phyloP scores from a whole-genome alignment of 2,329 filamentous ascomycete genomes.

The Hyphodiscus sp. region DNA sequence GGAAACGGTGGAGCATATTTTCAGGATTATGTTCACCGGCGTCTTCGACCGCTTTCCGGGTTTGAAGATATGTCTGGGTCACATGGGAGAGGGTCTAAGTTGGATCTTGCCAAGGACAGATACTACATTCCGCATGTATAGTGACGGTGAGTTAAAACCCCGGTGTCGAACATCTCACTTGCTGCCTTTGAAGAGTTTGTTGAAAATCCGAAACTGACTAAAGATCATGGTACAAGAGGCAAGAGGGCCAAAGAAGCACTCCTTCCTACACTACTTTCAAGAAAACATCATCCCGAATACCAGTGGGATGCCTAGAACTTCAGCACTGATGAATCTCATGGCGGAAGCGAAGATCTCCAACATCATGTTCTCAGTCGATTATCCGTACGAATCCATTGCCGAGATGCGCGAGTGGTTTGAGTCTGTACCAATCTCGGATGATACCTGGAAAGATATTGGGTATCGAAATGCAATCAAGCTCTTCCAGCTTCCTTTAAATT shows the following conservation, averaged over 20 bases:
- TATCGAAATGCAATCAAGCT: too few species aligned
- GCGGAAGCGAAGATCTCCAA: conserved; percentile 40
- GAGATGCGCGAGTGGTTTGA: conserved; percentile 34
- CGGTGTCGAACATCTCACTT: too few species aligned
- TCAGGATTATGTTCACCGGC: conserved; percentile 43
- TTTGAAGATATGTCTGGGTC: conserved; percentile 45
- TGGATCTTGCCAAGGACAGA: conserved; percentile 41
- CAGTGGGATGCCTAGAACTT: conserved; percentile 33
- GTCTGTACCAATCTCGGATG: conserved; percentile 1
- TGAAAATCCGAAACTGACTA: too few species aligned
- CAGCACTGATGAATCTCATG: conserved; percentile 40
- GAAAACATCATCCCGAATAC: conserved; percentile 49
- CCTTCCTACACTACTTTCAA: conserved; percentile 24
- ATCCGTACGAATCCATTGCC: conserved; percentile 45
- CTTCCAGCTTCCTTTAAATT: too few species aligned
- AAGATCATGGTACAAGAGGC: too few species aligned
- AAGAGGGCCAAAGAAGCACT: conserved; percentile 23
- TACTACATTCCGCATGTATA: background rate
- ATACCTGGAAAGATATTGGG: too few species aligned
- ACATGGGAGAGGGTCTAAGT: conserved; percentile 45
- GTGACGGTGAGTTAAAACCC: too few species aligned
- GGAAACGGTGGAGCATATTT: conserved; percentile 38
- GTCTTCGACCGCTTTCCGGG: conserved; percentile 46
- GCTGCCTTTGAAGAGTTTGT: too few species aligned
- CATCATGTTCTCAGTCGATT: conserved; percentile 49